Base-by-base conservation (phyloP, 768 basidiomycete species). In the Termitomyces sp. region DNA sequence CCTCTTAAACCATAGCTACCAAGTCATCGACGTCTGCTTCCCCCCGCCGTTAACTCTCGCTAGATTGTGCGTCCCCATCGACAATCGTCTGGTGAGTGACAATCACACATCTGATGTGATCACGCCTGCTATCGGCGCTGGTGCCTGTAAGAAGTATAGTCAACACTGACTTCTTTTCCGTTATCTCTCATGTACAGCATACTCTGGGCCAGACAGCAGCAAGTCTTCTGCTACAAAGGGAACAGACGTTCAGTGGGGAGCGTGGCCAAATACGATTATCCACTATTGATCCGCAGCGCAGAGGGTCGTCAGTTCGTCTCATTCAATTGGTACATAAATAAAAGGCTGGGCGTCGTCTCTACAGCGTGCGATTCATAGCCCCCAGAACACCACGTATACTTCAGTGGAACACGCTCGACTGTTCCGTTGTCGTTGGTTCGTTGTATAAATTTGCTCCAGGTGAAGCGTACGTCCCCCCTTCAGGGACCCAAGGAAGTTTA, bases 51-150 rank as follows among this genome's bases (percentile, higher is more conserved):
- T 4, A 7, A 31, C 42, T 48, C 54, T 36, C 31, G 29, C 25
- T 43, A 25, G 29, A 38, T 25, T 25, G 17, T 57, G 32, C 12
- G 17, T n/a, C 51, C 7, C 5, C 15, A 31, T 31, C 17, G 31
- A 12, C 12, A 31, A 40, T 31, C 29, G 14, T 31, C 37, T 37
- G 34, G 25, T 57, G 55, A 61, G 55, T 61, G 56, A 57, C 5
- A 7, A 51, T 61, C 60, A 49, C 32, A 36, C 40, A 11, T 51
- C 32, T 60, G 60, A 61, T 47, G 60, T 61, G 60, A 61, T 57
- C 56, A 52, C 38, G n/a, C 25, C 55, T 61, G 49, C 48, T 40
- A 36, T 51, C 49, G 20, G 29, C 40, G 29, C 25, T 12, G 34
- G 20, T 47, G 25, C n/a, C 37, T 3, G 40, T 42, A 25, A 25